These are phyloP conservation scores for Periconia sp. DNA, from an alignment of 2,329 filamentous ascomycete species.

Conservation along the genomic window DNA sequence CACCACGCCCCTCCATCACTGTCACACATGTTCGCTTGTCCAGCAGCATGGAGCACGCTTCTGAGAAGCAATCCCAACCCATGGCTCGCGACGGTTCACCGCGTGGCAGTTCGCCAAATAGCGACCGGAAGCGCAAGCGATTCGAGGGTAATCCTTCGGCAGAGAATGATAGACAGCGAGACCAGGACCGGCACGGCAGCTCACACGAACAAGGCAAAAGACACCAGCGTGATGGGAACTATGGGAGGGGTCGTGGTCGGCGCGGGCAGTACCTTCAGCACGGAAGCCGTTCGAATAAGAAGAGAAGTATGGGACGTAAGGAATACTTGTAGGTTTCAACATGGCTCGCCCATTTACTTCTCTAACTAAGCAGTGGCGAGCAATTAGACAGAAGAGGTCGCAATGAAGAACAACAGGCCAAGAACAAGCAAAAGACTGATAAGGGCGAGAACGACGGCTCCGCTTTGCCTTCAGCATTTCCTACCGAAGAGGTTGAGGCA, in stretches of 20 bases:
- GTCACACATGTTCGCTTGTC: slow-evolving; percentile 29
- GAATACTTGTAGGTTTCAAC: slow-evolving; percentile 65
- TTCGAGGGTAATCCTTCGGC: slow-evolving; percentile 14
- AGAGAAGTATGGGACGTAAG: slow-evolving; percentile 69
- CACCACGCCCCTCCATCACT: slow-evolving; percentile 8
- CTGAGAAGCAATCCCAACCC: slow-evolving; percentile 23
- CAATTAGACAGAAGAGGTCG: slow-evolving; percentile 56
- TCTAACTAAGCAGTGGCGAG: slow-evolving; percentile 53
- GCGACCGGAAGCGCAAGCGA: slow-evolving; percentile 36
- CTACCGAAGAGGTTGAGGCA: slow-evolving; percentile 82
- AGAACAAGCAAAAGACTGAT: slow-evolving; percentile 46
- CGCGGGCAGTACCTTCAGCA: slow-evolving; percentile 39
- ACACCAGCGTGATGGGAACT: too few relatives aligned
- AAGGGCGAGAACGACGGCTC: slow-evolving; percentile 43
- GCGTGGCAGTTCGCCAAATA: slow-evolving; percentile 22
- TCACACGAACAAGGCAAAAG: slow-evolving; percentile 29
- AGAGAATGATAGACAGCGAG: slow-evolving; percentile 40
- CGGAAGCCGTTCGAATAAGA: slow-evolving; percentile 59
- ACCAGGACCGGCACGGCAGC: slow-evolving; percentile 16
- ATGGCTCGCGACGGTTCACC: slow-evolving; percentile 30
- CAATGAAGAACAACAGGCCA: slow-evolving; percentile 48
- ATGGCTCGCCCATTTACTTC: slow-evolving; percentile 15
- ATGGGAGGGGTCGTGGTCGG: slow-evolving; percentile 40
- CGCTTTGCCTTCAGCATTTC: slow-evolving; percentile 65
- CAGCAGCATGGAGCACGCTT: slow-evolving; percentile 28